These are phyloP conservation scores for Monosporozyma unispora DNA, from an alignment of 805 yeast genomes.

Conservation along the genomic window DNA sequence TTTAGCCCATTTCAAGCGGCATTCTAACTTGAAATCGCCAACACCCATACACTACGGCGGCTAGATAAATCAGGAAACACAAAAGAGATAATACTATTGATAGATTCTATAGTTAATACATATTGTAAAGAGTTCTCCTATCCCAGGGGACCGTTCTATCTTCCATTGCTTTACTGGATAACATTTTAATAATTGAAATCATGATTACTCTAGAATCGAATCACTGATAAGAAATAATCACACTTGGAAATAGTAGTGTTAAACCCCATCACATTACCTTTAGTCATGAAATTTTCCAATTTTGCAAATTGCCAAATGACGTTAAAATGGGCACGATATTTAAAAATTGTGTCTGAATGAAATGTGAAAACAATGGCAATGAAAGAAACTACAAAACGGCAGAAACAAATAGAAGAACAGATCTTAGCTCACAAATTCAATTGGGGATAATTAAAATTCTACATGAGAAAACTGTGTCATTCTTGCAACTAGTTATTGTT, in stretches of 20 bases:
- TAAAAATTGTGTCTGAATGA: neutral
- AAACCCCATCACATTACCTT: neutral
- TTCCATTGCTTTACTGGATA: no score
- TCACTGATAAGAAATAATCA: no score
- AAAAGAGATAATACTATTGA: no score
- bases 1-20: neutral
- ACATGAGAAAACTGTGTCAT: neutral
- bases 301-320: neutral
- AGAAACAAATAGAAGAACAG: neutral
- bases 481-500: neutral
- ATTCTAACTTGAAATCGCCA: neutral
- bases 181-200: no score
- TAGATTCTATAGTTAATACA: no score
- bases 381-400: neutral
- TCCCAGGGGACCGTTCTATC: no score
- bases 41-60: constrained; percentile 1
- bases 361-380: neutral
- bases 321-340: neutral
- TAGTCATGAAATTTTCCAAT: neutral
- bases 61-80: neutral
- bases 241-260: neutral
- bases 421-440: neutral
- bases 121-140: no score
- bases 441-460: neutral
- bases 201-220: no score